phyloP scores from a whole-genome alignment of 768 basidiomycete species.

The Mycena vitilis region DNA sequence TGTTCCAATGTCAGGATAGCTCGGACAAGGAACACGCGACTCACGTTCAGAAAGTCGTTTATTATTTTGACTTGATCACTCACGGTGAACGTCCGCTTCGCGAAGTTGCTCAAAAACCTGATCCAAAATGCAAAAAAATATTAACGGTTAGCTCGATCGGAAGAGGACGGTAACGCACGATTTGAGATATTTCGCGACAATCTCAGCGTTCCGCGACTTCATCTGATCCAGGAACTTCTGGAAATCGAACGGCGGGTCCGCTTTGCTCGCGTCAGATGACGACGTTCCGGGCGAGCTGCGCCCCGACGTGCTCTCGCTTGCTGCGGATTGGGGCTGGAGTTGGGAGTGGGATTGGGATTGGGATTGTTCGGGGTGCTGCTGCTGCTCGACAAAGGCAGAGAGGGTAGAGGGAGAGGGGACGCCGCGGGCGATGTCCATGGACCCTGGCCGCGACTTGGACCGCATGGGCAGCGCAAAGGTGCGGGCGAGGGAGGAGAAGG shows the following conservation, averaged over 20 bases:
- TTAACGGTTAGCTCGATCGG: slow-evolving; percentile 16
- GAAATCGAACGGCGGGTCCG: slow-evolving; percentile 83
- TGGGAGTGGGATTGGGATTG: background rate
- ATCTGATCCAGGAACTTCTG: slow-evolving; percentile 96
- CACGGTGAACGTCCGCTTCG: slow-evolving; percentile 91
- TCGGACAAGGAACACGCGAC: slow-evolving; percentile 39
- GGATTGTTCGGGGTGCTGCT: slow-evolving; percentile 38
- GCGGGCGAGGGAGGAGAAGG: slow-evolving; percentile 74
- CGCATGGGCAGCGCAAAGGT: slow-evolving; percentile 68
- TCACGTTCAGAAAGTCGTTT: slow-evolving; percentile 89
- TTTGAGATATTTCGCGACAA: slow-evolving; percentile 93
- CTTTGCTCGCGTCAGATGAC: slow-evolving; percentile 44
- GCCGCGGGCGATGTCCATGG: slow-evolving; percentile 68
- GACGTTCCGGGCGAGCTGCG: slow-evolving; percentile 32
- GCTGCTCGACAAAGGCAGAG: slow-evolving; percentile 66
- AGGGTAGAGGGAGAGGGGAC: slow-evolving; percentile 68
- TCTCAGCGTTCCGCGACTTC: slow-evolving; percentile 87
- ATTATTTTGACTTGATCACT: slow-evolving; percentile 96
- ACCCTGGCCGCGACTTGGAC: slow-evolving; percentile 65
- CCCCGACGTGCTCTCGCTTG: slow-evolving; percentile 33
- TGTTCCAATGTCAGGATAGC: slow-evolving; percentile 45
- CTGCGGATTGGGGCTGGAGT: slow-evolving; percentile 35
- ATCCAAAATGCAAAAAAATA: background rate
- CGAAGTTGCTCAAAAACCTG: slow-evolving; percentile 94
- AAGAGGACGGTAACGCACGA: slow-evolving; percentile 69